Percentiles rank a stretch among this genome's conserved stretches.
Conservation (phyloP, 345 rosid species). For the Tarenaya hassleriana region DNA sequence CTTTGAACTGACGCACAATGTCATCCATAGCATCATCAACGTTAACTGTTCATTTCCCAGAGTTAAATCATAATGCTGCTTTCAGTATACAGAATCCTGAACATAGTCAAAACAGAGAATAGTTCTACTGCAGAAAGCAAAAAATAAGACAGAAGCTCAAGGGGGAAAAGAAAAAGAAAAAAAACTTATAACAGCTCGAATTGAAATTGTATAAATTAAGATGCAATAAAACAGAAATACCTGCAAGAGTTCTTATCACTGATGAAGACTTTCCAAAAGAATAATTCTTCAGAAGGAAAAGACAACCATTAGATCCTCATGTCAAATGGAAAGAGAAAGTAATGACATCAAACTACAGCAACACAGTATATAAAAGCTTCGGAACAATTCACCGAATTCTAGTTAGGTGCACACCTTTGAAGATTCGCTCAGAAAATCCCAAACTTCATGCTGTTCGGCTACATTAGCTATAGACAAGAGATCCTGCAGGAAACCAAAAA, state of each 20-base stretch:
- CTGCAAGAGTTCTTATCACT: slow-evolving; percentile 89
- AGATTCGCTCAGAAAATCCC: slow-evolving; percentile 89
- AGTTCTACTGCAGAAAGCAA: not conserved
- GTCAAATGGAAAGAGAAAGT: slow-evolving; percentile 5
- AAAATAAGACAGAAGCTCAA: too few relatives aligned
- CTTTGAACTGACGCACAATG: slow-evolving; percentile 84
- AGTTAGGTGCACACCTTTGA: slow-evolving; percentile 61
- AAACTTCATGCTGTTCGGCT: slow-evolving; percentile 98
- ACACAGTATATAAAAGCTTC: not conserved
- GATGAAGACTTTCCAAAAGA: slow-evolving; percentile 93
- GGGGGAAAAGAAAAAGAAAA: not conserved
- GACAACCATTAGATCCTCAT: slow-evolving; percentile 20
- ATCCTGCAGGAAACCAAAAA: slow-evolving; percentile 49
- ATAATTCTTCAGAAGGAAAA: slow-evolving; percentile 60
- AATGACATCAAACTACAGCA: slow-evolving; percentile 1
- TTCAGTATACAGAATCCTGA: too few relatives aligned
- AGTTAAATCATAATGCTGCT: not conserved
- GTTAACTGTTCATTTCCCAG: slow-evolving; percentile 53
- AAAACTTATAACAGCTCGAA: not conserved
- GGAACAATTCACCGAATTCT: too few relatives aligned
- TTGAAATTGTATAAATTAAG: not conserved
- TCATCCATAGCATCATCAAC: slow-evolving; percentile 99
- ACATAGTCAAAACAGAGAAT: too few relatives aligned
- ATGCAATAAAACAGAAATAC: slow-evolving; percentile 33
- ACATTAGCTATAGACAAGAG: slow-evolving; percentile 93